Base-by-base conservation (phyloP, 2,329 filamentous ascomycete species). In the Epichloe scottii region DNA sequence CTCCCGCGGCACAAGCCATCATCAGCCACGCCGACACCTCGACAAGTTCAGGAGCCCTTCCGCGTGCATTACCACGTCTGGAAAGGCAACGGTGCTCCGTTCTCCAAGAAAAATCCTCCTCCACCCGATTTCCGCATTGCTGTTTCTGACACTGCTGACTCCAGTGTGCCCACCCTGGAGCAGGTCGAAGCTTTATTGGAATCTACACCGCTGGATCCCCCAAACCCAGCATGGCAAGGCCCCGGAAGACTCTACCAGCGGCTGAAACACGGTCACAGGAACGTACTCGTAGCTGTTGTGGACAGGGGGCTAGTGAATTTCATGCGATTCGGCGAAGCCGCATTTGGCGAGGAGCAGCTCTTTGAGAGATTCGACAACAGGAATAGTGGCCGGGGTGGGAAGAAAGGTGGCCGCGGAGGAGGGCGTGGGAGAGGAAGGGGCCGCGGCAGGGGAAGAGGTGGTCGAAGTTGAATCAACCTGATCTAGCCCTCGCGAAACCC, bases 271-370 rank as follows among this genome's bases (percentile, higher is more conserved):
- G 93, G 89, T 2, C 82, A 85, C 64, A 79, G 88, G 56, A 93
- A 88, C 66, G 86, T 93, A 34, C 73, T 96, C 35, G 65, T 98
- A 23, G 93, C 90, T 0, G 79, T 97, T 2, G 89, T 96, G 35
- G 93, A 97, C 64, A 79, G 89, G 55, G 93, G 93, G 0, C 76
- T 97, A 21, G 85, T 90, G 44, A 97, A 91, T 65, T 97, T 91
- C 63, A 73, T 96, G 60, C 74, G 87, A 23, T 76, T 96, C 53
- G 81, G 79, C 1, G 89, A 97, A 70, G 82, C 82, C 11, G 84
- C 83, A 1, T 96, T 96, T 67, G 84, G 76, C 0, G 77, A 81
- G 55, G 89, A 95, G 66, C 80, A 70, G 64, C 61, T 95, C 38
- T 89, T 81, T 60, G 79, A 83, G 61, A 69, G 79, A 48, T 75